A percentile compares a stretch with the other conserved stretches of the same genome.
phyloP scores from a whole-genome alignment of 495 filamentous ascomycete species.

The Podospora pseudoanserina region DNA sequence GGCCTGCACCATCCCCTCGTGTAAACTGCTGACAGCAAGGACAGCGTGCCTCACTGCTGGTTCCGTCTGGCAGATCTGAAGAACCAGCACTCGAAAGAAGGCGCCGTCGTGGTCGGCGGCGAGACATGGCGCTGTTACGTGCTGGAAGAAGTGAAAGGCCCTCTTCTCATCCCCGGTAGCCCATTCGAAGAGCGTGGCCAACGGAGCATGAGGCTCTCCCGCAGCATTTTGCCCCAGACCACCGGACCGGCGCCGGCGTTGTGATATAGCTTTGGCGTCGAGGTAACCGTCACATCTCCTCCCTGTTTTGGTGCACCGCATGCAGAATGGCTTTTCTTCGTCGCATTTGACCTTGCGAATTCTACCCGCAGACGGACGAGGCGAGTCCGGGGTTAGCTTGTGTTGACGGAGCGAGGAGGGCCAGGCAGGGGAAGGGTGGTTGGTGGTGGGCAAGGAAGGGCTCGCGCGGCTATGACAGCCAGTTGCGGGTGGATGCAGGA shows the following conservation, averaged over 20 bases:
- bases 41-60: conserved; percentile 60
- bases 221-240: conserved; percentile 5
- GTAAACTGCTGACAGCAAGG: conserved; percentile 53
- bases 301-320: conserved; percentile 44
- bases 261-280: conserved; percentile 29
- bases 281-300: conserved; percentile 46
- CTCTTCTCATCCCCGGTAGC: conserved; percentile 37
- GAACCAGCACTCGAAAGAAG: conserved; percentile 56
- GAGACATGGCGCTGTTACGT: conserved; percentile 45
- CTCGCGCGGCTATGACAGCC: conserved; percentile 6
- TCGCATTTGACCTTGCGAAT: conserved; percentile 45
- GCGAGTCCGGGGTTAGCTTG: conserved; percentile 16
- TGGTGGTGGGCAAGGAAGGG: background rate
- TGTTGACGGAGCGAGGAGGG: background rate
- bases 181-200: conserved; percentile 28
- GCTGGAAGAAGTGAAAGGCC: conserved; percentile 52
- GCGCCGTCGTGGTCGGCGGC: conserved; percentile 49
- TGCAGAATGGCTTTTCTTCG: conserved; percentile 42
- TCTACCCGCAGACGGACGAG: conserved; percentile 17
- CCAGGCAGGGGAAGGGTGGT: background rate
- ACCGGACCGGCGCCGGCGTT: conserved; percentile 29
- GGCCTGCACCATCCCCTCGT: conserved; percentile 39
- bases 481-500: background rate
- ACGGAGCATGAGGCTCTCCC: conserved; percentile 19
- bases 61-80: conserved; percentile 54